Percentiles rank a stretch among this genome's conserved stretches.
phyloP scores from a whole-genome alignment of 2,329 filamentous ascomycete species.

The Xylaria sp. region DNA sequence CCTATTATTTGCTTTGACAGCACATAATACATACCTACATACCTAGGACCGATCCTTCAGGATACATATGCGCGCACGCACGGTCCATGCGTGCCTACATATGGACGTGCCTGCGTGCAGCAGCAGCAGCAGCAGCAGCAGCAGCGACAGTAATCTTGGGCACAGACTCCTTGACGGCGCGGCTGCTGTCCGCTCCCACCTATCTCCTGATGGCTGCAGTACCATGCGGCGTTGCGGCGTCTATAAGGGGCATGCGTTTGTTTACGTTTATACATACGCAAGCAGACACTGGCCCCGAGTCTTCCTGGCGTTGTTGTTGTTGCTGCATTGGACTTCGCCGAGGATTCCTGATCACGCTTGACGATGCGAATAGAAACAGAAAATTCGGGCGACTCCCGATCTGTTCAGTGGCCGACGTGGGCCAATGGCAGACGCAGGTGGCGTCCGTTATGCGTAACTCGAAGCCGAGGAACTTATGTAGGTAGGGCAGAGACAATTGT shows the following conservation, averaged over 20 bases:
- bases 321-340: neutral
- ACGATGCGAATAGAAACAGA: neutral
- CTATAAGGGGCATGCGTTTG: neutral
- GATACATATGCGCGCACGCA: neutral
- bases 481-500: too few relatives aligned
- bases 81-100: too few relatives aligned
- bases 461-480: too few relatives aligned
- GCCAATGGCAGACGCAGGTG: neutral
- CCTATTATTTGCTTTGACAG: too few relatives aligned
- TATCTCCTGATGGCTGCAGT: too few relatives aligned
- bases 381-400: neutral
- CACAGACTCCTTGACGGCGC: too few relatives aligned
- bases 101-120: too few relatives aligned
- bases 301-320: neutral
- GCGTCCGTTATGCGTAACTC: neutral
- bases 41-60: neutral
- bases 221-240: neutral
- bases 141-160: too few relatives aligned
- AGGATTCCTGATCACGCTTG: neutral
- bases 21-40: neutral
- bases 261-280: neutral
- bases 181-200: too few relatives aligned
- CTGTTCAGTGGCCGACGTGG: too few relatives aligned
- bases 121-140: too few relatives aligned
- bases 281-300: too few relatives aligned